phyloP scores from a whole-genome alignment of 306 rosid species.

The Gillenia trifoliata region DNA sequence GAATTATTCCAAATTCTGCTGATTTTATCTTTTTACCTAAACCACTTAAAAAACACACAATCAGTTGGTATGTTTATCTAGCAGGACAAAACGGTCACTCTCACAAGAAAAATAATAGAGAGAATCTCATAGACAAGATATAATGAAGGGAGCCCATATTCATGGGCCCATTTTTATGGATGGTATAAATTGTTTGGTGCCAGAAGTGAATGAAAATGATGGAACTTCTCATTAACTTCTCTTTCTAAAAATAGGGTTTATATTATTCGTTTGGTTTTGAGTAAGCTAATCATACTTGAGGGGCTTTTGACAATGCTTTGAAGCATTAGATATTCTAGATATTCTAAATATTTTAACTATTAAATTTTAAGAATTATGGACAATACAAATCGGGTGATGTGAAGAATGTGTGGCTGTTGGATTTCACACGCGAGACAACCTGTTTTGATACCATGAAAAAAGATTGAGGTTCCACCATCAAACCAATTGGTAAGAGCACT shows the following conservation, averaged over 20 bases:
- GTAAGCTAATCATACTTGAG: slow-evolving; percentile 11
- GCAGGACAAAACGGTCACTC: slow-evolving; percentile 61
- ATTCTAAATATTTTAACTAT: no score
- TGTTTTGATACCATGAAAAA: no score
- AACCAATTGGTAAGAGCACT: no score
- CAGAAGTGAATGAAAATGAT: slow-evolving; percentile 49
- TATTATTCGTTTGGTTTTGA: slow-evolving; percentile 21
- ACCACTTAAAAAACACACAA: slow-evolving; percentile 19
- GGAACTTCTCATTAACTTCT: slow-evolving; percentile 34
- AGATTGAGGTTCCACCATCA: no score
- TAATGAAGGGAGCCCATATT: slow-evolving; percentile 56
- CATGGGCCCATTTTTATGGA: slow-evolving; percentile 28
- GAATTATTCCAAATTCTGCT: slow-evolving; percentile 25
- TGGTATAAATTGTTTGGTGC: slow-evolving; percentile 39
- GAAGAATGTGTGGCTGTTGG: no score
- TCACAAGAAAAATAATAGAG: slow-evolving; percentile 64
- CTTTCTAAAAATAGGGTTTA: slow-evolving; percentile 7
- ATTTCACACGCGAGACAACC: no score
- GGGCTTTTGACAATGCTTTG: no score
- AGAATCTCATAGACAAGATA: slow-evolving; percentile 71
- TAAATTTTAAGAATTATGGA: no score
- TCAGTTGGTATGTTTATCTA: slow-evolving; percentile 30
- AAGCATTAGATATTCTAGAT: no score
- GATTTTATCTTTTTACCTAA: slow-evolving; percentile 45
- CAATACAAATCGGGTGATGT: no score